These are phyloP conservation scores for Cyclostephanos tholiformis DNA, from an alignment of 108 stramenopile species.

Conservation along the genomic window DNA sequence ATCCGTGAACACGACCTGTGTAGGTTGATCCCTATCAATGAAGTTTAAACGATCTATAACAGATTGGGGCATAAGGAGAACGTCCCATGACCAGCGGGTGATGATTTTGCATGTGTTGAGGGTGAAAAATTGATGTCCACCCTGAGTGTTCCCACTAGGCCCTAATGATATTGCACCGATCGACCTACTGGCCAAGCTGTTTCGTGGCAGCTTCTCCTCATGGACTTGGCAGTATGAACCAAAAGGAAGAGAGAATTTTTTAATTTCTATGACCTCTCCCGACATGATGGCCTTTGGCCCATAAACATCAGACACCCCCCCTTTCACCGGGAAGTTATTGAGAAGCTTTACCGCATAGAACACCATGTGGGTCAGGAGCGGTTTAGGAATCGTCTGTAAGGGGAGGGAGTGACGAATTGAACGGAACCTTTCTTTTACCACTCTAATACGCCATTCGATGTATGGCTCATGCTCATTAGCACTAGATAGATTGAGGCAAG, in stretches of 20 bases:
- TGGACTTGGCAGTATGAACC: slow-evolving; percentile 17
- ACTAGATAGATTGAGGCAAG: not conserved
- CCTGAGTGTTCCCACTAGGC: no score
- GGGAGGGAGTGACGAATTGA: slow-evolving; percentile 34
- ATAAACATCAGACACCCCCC: slow-evolving; percentile 20
- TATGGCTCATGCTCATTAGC: not conserved
- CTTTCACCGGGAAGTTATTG: slow-evolving; percentile 39
- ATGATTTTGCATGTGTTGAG: no score
- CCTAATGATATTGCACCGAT: no score
- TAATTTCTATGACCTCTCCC: not conserved
- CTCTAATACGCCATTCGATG: slow-evolving; percentile 6
- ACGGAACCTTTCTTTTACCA: slow-evolving; percentile 51
- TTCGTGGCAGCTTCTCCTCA: slow-evolving; percentile 13
- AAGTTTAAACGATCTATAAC: no score
- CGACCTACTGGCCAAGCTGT: no score
- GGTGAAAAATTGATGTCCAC: slow-evolving; percentile 1
- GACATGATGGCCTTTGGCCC: slow-evolving; percentile 19
- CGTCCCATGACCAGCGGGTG: no score
- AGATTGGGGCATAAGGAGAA: no score
- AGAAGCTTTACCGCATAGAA: slow-evolving; percentile 20
- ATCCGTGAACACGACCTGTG: no score
- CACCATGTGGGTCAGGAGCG: slow-evolving; percentile 29
- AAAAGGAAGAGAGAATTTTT: not conserved
- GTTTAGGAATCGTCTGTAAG: slow-evolving; percentile 18
- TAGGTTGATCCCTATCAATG: no score